phyloP scores from a whole-genome alignment of 2,329 filamentous ascomycete genomes.

The Talaromyces albobiverticillius region DNA sequence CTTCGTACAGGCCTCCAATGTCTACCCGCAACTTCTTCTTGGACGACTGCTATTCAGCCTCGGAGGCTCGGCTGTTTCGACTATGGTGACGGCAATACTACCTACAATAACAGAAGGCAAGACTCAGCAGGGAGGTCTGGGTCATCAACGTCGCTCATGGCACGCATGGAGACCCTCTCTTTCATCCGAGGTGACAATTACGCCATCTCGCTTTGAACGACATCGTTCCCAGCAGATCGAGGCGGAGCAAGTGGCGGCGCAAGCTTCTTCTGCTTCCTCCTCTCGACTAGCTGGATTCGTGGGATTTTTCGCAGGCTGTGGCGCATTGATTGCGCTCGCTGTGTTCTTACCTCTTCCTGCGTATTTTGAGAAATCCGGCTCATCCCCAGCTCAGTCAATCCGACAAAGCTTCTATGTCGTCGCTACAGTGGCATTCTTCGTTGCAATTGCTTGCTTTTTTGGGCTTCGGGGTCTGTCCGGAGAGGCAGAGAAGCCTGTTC shows the following conservation, averaged over 20 bases:
- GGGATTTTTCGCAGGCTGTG: slow-evolving; percentile 87
- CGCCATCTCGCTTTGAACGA: slow-evolving; percentile 46
- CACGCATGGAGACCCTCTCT: slow-evolving; percentile 48
- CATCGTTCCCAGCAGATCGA: slow-evolving; percentile 14
- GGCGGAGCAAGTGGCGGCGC: slow-evolving; percentile 8
- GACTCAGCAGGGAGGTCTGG: slow-evolving; percentile 17
- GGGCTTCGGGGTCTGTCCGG: slow-evolving; percentile 68
- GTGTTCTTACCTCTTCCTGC: slow-evolving; percentile 86
- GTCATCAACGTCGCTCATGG: slow-evolving; percentile 16
- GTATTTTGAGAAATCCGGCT: slow-evolving; percentile 69
- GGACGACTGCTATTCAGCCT: slow-evolving; percentile 84
- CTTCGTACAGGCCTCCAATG: slow-evolving; percentile 80
- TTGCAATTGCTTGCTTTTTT: slow-evolving; percentile 73
- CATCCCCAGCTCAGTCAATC: slow-evolving; percentile 71
- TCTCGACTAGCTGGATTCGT: slow-evolving; percentile 80
- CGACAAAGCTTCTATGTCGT: slow-evolving; percentile 87
- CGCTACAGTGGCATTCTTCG: slow-evolving; percentile 65
- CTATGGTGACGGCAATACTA: slow-evolving; percentile 95
- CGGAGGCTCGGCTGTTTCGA: slow-evolving; percentile 88
- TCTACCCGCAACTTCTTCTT: slow-evolving; percentile 84
- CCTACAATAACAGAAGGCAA: slow-evolving; percentile 60
- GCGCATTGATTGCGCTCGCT: slow-evolving; percentile 77
- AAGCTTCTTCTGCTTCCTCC: slow-evolving; percentile 41
- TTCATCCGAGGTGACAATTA: slow-evolving; percentile 59
- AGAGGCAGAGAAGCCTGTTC: slow-evolving; percentile 75